A percentile compares a stretch with the other conserved stretches of the same genome.
Conservation (phyloP, 1,139 yeast species). For the Yamadazyma oceani region DNA sequence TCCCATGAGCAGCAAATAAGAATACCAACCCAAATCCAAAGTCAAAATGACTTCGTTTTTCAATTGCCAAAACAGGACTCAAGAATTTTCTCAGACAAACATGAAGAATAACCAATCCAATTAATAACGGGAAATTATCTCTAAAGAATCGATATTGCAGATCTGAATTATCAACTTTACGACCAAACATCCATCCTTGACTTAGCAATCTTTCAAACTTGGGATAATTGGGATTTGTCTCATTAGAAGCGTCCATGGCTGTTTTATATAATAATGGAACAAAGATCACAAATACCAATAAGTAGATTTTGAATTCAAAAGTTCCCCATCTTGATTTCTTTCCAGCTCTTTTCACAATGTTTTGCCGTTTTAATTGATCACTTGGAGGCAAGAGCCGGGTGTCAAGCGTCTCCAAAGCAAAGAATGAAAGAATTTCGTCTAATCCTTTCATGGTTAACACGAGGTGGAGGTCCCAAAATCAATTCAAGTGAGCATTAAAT, state of each 20-base stretch:
- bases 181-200: constrained; percentile 74
- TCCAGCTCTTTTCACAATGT: constrained; percentile 44
- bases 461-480: too few relatives aligned
- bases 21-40: constrained; percentile 68
- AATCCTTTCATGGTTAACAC: constrained; percentile 17
- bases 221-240: constrained; percentile 73
- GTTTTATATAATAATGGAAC: constrained; percentile 84
- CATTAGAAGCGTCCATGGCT: constrained; percentile 79
- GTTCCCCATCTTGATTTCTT: constrained; percentile 69
- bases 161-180: constrained; percentile 89
- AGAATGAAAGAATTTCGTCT: constrained; percentile 39
- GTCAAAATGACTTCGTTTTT: constrained; percentile 60
- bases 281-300: constrained; percentile 57
- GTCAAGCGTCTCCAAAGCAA: constrained; percentile 77
- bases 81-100: constrained; percentile 43
- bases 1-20: constrained; percentile 78
- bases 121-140: constrained; percentile 66
- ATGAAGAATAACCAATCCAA: constrained; percentile 57
- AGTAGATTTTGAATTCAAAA: constrained; percentile 68
- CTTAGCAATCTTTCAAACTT: constrained; percentile 60
- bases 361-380: constrained; percentile 43
- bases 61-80: constrained; percentile 18
- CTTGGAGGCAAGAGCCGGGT: constrained; percentile 61
- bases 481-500: too few relatives aligned
- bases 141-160: constrained; percentile 86